phyloP scores from a whole-genome alignment of 2,329 filamentous ascomycete species.

The Alternaria sp. region DNA sequence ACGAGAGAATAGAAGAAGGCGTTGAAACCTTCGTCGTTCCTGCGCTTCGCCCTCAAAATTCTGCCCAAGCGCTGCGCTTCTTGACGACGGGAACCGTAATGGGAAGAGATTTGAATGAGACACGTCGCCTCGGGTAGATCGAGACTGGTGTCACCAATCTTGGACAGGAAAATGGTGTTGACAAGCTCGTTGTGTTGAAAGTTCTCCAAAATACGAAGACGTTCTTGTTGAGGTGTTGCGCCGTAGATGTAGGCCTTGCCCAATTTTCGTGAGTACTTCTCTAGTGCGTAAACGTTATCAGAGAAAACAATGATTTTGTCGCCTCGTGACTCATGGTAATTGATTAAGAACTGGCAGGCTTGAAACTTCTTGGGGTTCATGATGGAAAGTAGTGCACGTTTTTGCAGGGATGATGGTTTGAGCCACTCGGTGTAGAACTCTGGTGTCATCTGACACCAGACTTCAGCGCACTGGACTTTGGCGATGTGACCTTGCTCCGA shows the following conservation, averaged over 20 bases:
- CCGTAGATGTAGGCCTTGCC: constrained; percentile 91
- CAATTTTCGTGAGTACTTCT: constrained; percentile 82
- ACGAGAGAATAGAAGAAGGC: constrained; percentile 99
- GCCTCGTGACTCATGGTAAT: constrained; percentile 92
- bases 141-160: constrained; percentile 98
- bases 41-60: constrained; percentile 90
- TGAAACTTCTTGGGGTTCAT: constrained; percentile 99
- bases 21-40: constrained; percentile 98
- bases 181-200: constrained; percentile 91
- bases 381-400: constrained; percentile 78
- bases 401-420: constrained; percentile 66
- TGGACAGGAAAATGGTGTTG: constrained; percentile 93
- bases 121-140: constrained; percentile 96
- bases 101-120: constrained; percentile 95
- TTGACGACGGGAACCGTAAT: constrained; percentile 95
- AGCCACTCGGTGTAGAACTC: constrained; percentile 98
- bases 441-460: constrained; percentile 99
- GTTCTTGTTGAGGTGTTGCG: constrained; percentile 83
- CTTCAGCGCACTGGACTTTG: constrained; percentile 95
- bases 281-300: constrained; percentile 92
- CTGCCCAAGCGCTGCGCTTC: constrained; percentile 93
- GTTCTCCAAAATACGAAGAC: constrained; percentile 85
- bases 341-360: constrained; percentile 96
- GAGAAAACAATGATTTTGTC: constrained; percentile 99
- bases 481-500: constrained; percentile 97